These are phyloP conservation scores for Ichthyophthirius multifiliis DNA, from an alignment of 169 alveolate genomes.

Conservation along the genomic window DNA sequence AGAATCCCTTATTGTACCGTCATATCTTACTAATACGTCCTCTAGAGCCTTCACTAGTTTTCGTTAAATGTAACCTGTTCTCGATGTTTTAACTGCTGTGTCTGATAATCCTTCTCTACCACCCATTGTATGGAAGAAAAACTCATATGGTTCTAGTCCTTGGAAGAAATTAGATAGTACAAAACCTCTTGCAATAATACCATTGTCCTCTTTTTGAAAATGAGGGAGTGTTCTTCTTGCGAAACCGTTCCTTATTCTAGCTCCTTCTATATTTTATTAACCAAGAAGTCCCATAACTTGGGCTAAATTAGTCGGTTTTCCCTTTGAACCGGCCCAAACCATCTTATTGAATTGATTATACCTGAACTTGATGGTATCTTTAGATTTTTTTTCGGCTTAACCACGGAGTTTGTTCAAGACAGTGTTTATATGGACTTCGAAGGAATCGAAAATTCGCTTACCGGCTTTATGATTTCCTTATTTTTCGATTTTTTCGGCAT, in stretches of 20 bases:
- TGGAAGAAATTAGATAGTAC: background rate
- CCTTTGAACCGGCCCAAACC: conserved; percentile 85
- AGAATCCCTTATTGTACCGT: conserved; percentile 97
- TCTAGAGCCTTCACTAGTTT: conserved; percentile 99
- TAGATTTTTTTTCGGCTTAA: conserved; percentile 18
- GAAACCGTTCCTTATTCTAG: conserved; percentile 98
- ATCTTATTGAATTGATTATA: conserved; percentile 36
- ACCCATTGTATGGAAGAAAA: conserved; percentile 99
- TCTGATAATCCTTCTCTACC: conserved; percentile 99
- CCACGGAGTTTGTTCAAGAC: conserved; percentile 33
- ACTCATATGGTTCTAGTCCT: conserved; percentile 97
- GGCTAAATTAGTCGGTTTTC: conserved; percentile 86
- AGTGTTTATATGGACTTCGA: conserved; percentile 30
- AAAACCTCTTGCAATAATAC: conserved; percentile 93
- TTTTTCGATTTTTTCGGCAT: conserved; percentile 24
- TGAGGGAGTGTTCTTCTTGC: conserved; percentile 98
- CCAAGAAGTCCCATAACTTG: conserved; percentile 99
- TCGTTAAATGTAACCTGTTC: conserved; percentile 99
- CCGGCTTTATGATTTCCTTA: conserved; percentile 29
- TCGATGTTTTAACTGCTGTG: conserved; percentile 99
- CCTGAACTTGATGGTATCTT: conserved; percentile 16
- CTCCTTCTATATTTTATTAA: conserved; percentile 99
- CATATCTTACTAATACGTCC: conserved; percentile 98
- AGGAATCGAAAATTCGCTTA: conserved; percentile 39
- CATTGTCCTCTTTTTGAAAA: conserved; percentile 98